Evolutionary conservation across 75 land plant species (phyloP).

Genomic region (Sequoiadendron giganteum): DNA sequence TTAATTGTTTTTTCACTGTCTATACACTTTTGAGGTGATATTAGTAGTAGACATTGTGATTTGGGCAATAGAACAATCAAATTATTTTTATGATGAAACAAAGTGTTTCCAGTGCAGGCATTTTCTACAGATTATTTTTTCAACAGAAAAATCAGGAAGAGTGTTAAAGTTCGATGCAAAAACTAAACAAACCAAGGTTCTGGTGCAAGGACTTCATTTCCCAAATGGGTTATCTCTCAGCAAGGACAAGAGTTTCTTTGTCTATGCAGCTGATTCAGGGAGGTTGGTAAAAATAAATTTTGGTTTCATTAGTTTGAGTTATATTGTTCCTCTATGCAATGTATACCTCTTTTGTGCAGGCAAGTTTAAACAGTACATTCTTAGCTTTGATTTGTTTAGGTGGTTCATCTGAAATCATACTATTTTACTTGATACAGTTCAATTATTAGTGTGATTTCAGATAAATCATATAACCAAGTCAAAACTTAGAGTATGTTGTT

Average conservation of each 20-base stretch:
- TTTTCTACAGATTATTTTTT: conserved; percentile 71
- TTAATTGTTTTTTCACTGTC: neutral
- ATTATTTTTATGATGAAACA: neutral
- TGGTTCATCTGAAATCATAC: too few relatives aligned
- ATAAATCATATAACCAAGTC: too few relatives aligned
- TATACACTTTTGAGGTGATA: neutral
- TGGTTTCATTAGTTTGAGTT: neutral
- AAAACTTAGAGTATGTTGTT: too few relatives aligned
- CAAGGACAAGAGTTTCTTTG: conserved; percentile 71
- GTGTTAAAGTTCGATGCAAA: conserved; percentile 64
- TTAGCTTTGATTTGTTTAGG: too few relatives aligned
- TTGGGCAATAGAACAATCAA: neutral
- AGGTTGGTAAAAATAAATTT: neutral
- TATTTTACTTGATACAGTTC: too few relatives aligned
- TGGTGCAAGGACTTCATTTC: conserved; percentile 56
- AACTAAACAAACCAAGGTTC: conserved; percentile 68
- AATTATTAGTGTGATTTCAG: too few relatives aligned
- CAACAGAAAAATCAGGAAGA: conserved; percentile 69
- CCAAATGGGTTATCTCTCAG: conserved; percentile 89
- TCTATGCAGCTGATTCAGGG: conserved; percentile 25
- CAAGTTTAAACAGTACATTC: too few relatives aligned
- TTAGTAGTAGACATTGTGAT: neutral
- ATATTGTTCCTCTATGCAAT: neutral
- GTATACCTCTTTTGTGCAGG: too few relatives aligned
- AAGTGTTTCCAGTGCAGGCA: conserved; percentile 37